Conservation (phyloP, 1,139 yeast species). For the Debaryomyces sp. region DNA sequence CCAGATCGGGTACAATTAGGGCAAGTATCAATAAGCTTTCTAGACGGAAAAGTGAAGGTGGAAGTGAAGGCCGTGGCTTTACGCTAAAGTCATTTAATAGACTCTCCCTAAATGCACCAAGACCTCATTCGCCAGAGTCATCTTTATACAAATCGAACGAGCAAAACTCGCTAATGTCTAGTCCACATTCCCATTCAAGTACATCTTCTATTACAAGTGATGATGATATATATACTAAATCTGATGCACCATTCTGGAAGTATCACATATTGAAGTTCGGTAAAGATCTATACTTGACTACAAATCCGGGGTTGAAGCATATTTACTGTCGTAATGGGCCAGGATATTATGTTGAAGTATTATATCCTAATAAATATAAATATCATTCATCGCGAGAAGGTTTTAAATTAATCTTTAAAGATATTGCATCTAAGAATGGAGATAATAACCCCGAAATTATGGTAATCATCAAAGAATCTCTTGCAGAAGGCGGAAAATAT, state of each 20-base stretch:
- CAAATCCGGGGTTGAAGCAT: conserved; percentile 61
- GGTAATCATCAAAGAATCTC: conserved; percentile 30
- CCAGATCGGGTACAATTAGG: background rate
- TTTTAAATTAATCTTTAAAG: conserved; percentile 35
- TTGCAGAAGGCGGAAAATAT: conserved; percentile 4
- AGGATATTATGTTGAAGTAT: conserved; percentile 52
- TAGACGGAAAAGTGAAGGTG: background rate
- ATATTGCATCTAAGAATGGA: conserved; percentile 23
- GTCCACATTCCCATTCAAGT: conserved; percentile 10
- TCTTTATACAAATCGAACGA: background rate
- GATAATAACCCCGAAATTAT: conserved; percentile 29
- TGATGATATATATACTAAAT: conserved; percentile 6
- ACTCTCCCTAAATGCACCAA: conserved; percentile 1
- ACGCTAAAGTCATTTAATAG: conserved; percentile 9
- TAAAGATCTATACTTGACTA: conserved; percentile 53
- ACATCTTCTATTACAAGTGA: conserved; percentile 5
- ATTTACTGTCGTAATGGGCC: conserved; percentile 59
- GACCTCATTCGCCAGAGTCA: background rate
- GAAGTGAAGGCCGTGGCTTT: background rate
- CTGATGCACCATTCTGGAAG: conserved; percentile 54
- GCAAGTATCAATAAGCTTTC: conserved; percentile 2
- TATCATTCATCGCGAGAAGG: conserved; percentile 21
- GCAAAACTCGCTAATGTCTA: conserved; percentile 10
- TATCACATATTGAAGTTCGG: conserved; percentile 58
- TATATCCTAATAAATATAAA: conserved; percentile 18